These are phyloP conservation scores for Lathyrus tuberosus DNA, from an alignment of 306 rosid genomes.

Conservation along the genomic window DNA sequence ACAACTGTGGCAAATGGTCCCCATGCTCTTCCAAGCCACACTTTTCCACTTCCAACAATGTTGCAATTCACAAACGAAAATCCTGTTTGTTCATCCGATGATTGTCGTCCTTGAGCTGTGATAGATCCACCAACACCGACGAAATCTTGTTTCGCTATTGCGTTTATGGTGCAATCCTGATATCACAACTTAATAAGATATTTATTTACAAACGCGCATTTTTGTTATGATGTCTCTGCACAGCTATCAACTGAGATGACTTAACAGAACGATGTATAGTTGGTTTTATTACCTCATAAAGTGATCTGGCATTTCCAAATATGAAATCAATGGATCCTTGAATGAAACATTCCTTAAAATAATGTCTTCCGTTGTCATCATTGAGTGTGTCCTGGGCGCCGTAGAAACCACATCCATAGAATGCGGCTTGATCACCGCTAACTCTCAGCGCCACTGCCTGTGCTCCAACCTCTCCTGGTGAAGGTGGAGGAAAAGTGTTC, in stretches of 20 bases:
- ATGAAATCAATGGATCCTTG: constrained; percentile 92
- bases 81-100: constrained; percentile 57
- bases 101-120: constrained; percentile 72
- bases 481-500: constrained; percentile 71
- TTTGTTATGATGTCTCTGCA: no score
- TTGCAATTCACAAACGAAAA: constrained; percentile 81
- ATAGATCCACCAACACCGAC: constrained; percentile 63
- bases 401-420: constrained; percentile 83
- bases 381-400: constrained; percentile 85
- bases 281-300: constrained; percentile 59
- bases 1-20: constrained; percentile 64
- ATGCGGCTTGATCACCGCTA: constrained; percentile 69
- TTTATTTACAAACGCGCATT: background rate
- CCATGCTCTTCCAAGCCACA: constrained; percentile 95
- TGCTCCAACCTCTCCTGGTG: constrained; percentile 63
- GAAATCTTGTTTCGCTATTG: constrained; percentile 54
- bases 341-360: constrained; percentile 70
- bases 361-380: constrained; percentile 82
- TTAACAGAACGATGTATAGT: no score
- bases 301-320: constrained; percentile 77
- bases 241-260: no score
- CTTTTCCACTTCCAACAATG: constrained; percentile 70
- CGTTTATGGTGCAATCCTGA: constrained; percentile 62
- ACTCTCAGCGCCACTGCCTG: constrained; percentile 83
- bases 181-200: background rate